A percentile compares a stretch with the other conserved stretches of the same genome.
Conservation (phyloP, 2,329 filamentous ascomycete genomes). For the Hypoxylon sp. region DNA sequence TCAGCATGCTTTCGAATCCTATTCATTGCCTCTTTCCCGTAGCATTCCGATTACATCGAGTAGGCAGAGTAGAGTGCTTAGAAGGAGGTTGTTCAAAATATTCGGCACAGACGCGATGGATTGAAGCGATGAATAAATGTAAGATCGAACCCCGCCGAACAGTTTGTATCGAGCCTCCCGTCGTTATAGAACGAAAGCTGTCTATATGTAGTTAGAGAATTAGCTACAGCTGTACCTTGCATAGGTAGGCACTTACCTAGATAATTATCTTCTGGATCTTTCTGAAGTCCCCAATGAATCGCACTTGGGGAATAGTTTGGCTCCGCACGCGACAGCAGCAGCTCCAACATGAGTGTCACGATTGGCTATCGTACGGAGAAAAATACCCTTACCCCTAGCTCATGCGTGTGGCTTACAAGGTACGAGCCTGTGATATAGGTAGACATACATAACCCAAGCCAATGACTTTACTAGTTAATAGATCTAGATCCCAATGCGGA, state of each 20-base stretch:
- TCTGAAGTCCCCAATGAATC: too few relatives aligned
- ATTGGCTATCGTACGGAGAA: slow-evolving; percentile 32
- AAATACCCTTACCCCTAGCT: not conserved
- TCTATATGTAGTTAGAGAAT: too few relatives aligned
- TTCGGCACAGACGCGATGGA: not conserved
- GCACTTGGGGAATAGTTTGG: slow-evolving; percentile 10
- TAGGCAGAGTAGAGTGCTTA: slow-evolving; percentile 17
- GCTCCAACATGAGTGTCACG: slow-evolving; percentile 17
- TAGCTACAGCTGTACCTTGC: too few relatives aligned
- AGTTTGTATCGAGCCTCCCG: not conserved
- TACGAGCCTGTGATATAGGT: slow-evolving; percentile 8
- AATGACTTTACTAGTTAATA: not conserved
- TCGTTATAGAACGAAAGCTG: not conserved
- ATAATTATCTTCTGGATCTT: too few relatives aligned
- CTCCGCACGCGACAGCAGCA: slow-evolving; percentile 27
- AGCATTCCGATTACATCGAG: too few relatives aligned
- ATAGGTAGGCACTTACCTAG: too few relatives aligned
- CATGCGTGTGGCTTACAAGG: slow-evolving; percentile 8
- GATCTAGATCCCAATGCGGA: slow-evolving; percentile 22
- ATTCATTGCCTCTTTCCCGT: too few relatives aligned
- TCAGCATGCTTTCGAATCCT: slow-evolving; percentile 20
- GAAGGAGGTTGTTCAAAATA: slow-evolving; percentile 13
- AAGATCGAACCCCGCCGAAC: not conserved
- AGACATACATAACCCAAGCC: not conserved
- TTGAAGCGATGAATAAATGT: not conserved